Evolutionary conservation across 768 basidiomycete genomes (phyloP), one percentile per base, ranked within the genome.

Genomic region (Trametes coccinea): DNA sequence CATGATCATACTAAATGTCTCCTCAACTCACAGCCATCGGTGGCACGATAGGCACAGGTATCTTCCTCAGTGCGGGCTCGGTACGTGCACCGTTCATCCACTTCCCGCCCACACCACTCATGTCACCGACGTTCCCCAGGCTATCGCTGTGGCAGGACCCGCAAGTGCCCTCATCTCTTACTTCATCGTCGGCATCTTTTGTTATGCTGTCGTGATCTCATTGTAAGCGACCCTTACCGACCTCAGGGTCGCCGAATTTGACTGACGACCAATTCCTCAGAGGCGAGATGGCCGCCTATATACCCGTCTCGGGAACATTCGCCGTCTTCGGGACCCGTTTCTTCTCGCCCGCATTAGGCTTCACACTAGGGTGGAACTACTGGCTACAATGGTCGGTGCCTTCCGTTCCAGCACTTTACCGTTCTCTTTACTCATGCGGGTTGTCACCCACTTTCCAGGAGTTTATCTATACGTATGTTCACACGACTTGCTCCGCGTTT

Each of bases 241-340:
- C 13, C 46, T 11, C 29, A 13, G 14, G 9, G 16, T 37, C 22
- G 22, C 22, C 22, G 22, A 22, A 22, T 22, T 22, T 22, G 22
- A 22, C 22, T 43, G 5, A 37, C 39, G 7, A 16, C 9, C 11
- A 17, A 40, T 37, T 33, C 30, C 34, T 46, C 34, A 84, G 82
- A 34, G 86, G 86, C 10, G 86, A 88, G 69, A 87, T 89, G 86
- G 78, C 85, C 22, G 79, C 83, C 16, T 81, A 86, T 74, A 86
- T 78, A 60, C 85, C 84, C 0, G 82, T 87, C 29, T 82, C 83
- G 29, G 86, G 84, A 37, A 81, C 83, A 37, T 86, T 87, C 69
- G 82, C 85, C 16, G 74, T 77, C 22, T 84, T 86, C 61, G 84
- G 83, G 1, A 74, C 78, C 17, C 79, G 85, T 33, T 86, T 87